phyloP scores from a whole-genome alignment of 2,329 filamentous ascomycete genomes.

The Aciculosporium take region DNA sequence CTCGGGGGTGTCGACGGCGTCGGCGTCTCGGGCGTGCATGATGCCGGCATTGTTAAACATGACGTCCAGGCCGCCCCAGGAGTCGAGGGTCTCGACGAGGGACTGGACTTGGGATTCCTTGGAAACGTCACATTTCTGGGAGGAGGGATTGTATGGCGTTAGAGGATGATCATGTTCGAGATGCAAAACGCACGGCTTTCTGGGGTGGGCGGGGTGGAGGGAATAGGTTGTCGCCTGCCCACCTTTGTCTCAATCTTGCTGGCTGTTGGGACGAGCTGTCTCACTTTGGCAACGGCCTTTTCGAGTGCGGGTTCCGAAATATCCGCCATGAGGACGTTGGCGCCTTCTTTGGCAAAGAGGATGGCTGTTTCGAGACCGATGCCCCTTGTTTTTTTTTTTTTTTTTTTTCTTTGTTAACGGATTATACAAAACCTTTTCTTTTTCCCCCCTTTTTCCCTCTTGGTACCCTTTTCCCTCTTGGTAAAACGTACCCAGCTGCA shows the following conservation, averaged over 20 bases:
- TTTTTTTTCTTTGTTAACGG: conserved; percentile 4
- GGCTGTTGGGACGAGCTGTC: conserved; percentile 52
- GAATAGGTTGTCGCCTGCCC: conserved; percentile 20
- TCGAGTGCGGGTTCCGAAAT: conserved; percentile 67
- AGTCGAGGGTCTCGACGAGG: conserved; percentile 59
- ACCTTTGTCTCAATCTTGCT: conserved; percentile 46
- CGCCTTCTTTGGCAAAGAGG: conserved; percentile 79
- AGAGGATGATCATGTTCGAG: neutral
- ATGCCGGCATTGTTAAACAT: conserved; percentile 98
- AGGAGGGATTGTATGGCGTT: neutral
- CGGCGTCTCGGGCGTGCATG: conserved; percentile 74
- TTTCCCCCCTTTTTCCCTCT: conserved; percentile 1
- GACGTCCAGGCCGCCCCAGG: conserved; percentile 77
- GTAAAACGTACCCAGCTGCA: conserved; percentile 54
- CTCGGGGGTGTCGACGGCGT: conserved; percentile 73
- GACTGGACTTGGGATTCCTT: conserved; percentile 68
- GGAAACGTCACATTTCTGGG: conserved; percentile 55
- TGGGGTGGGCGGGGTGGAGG: too few species aligned
- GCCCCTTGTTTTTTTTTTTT: conserved; percentile 41
- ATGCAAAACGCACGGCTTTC: neutral
- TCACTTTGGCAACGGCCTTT: conserved; percentile 60
- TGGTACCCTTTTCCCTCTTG: neutral
- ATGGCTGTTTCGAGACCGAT: conserved; percentile 88
- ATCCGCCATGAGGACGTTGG: conserved; percentile 72
- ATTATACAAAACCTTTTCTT: neutral